A percentile compares a stretch with the other conserved stretches of the same genome.
phyloP scores from a whole-genome alignment of 164 flowering plant genomes.

The Amborella trichopoda region DNA sequence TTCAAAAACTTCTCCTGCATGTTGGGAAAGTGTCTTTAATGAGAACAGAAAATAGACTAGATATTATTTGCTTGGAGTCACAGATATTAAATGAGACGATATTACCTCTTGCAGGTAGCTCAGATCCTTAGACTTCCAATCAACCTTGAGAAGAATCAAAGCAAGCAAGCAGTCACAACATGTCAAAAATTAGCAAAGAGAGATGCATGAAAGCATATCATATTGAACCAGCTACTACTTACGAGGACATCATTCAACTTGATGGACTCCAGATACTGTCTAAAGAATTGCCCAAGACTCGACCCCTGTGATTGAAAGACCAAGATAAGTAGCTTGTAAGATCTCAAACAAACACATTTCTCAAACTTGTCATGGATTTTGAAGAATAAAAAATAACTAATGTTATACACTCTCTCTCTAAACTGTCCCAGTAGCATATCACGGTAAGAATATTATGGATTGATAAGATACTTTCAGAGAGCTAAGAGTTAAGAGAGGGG shows the following conservation, averaged over 20 bases:
- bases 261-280: slow-evolving; percentile 84
- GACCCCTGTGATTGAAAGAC: slow-evolving; percentile 51
- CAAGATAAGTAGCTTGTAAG: not conserved
- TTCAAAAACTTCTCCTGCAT: slow-evolving; percentile 53
- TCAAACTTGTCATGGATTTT: too few relatives aligned
- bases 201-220: not conserved
- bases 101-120: slow-evolving; percentile 80
- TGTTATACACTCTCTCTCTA: too few relatives aligned
- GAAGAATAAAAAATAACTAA: too few relatives aligned
- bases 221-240: slow-evolving; percentile 7
- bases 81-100: not conserved
- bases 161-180: not conserved
- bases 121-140: slow-evolving; percentile 89
- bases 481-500: too few relatives aligned
- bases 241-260: slow-evolving; percentile 81
- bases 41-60: slow-evolving; percentile 1
- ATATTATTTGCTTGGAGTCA: slow-evolving; percentile 1
- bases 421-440: too few relatives aligned
- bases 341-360: too few relatives aligned
- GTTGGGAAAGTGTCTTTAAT: slow-evolving; percentile 7
- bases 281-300: slow-evolving; percentile 93
- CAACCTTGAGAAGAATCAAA: slow-evolving; percentile 36
- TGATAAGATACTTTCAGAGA: too few relatives aligned
- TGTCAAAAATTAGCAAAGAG: not conserved
- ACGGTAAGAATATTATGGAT: too few relatives aligned